Conservation (phyloP, 2,329 filamentous ascomycete genomes). For the Capronia epimyces region DNA sequence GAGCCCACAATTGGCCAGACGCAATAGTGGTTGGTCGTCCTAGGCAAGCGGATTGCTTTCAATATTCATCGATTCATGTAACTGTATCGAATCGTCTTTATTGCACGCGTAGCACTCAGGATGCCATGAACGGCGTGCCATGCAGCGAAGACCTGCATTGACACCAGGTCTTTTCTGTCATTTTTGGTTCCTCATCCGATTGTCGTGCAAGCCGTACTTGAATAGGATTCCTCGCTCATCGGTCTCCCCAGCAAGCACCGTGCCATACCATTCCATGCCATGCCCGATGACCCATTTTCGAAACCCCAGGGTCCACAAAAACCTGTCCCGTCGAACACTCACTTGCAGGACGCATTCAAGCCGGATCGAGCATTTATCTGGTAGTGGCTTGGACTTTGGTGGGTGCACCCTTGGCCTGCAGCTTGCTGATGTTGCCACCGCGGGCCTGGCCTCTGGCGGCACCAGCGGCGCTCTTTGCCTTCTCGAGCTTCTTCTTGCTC, state of each 20-base stretch:
- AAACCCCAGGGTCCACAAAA: neutral
- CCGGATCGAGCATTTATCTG: constrained; percentile 16
- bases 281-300: neutral
- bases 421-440: constrained; percentile 84
- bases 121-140: neutral
- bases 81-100: constrained; percentile 4
- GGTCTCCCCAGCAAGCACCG: neutral
- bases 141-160: neutral
- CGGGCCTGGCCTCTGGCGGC: constrained; percentile 68
- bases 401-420: constrained; percentile 86
- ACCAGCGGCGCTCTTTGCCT: constrained; percentile 81
- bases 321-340: neutral
- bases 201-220: constrained; percentile 2
- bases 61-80: neutral
- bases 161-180: neutral
- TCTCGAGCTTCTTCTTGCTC: constrained; percentile 96
- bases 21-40: too few species aligned
- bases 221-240: neutral
- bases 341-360: neutral
- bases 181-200: neutral
- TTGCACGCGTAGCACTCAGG: neutral
- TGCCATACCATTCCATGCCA: neutral
- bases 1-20: too few species aligned
- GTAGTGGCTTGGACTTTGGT: constrained; percentile 77
- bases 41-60: neutral